Base-by-base conservation (phyloP, 2,329 filamentous ascomycete species). In the Microdochium trichocladiopsis region DNA sequence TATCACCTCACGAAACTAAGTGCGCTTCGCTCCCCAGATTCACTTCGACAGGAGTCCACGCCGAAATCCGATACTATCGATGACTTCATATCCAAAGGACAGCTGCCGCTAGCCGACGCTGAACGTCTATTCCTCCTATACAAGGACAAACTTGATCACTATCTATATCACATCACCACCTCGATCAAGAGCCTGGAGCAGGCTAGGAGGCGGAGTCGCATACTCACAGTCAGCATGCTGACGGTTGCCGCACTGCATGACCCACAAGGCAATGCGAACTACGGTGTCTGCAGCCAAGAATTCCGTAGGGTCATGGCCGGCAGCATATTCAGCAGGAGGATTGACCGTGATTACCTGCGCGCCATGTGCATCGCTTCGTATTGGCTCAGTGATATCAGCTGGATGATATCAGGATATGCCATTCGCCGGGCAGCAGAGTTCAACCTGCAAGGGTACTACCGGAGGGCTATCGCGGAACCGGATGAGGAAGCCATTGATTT, bases 371-470 rank as follows among this genome's bases (percentile, higher is more conserved):
- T 84, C 3, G 81, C 78, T 0, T 76, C 80, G 0, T 84, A 84
- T 57, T 85, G 82, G 82, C 69, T 84, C 0, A 79, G 78, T 3
- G 81, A 85, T 54, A 69, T 83, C 21, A 82, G 78, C 3, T 84
- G 82, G 79, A 84, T 80, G 57, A 69, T 85, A 0, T 82, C 79
- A 0, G 81, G 81, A 0, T 71, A 75, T 51, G 76, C 75, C 1
- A 75, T 77, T 25, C 69, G 76, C 9, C 66, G 75, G 16, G 76
- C 76, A 0, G 73, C 72, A 3, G 75, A 78, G 54, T 66, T 73
- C 49, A 75, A 75, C 53, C 58, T 78, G 0, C 68, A 71, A 45
- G 70, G 66, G 52, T 72, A 70, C 52, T 74, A 72, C 50, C 67
- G 68, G 3, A 67, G 68, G 8, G 68, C 71, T 3, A 61, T 75